Percentiles rank a stretch among this genome's conserved stretches.
Evolutionary conservation across 2,329 filamentous ascomycete genomes (phyloP).

Genomic region (Mycosphaerella sp.): DNA sequence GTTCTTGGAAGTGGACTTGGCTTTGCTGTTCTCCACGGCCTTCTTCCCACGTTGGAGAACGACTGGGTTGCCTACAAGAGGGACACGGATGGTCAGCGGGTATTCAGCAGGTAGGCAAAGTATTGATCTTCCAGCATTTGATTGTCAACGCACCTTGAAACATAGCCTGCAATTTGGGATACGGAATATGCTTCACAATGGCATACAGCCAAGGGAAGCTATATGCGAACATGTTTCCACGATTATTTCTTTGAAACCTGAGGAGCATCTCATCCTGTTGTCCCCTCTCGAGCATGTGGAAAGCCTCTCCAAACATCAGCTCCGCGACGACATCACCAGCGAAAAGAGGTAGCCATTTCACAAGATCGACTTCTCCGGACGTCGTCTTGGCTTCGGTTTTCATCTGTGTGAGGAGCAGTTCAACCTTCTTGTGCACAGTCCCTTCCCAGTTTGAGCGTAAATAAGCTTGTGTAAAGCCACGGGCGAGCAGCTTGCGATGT

Average conservation of each 20-base stretch:
- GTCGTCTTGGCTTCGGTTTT: constrained; percentile 20
- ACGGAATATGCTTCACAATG: constrained; percentile 8
- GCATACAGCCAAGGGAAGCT: constrained; percentile 9
- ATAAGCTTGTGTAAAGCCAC: constrained; percentile 31
- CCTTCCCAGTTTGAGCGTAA: constrained; percentile 33
- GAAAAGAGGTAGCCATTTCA: constrained; percentile 36
- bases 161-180: constrained; percentile 1
- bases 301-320: constrained; percentile 35
- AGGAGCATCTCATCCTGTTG: constrained; percentile 7
- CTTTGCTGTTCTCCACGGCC: constrained; percentile 10
- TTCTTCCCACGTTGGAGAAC: constrained; percentile 4
- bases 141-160: background rate
- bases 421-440: constrained; percentile 30
- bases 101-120: no score
- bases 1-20: constrained; percentile 6
- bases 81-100: no score
- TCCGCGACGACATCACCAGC: constrained; percentile 36
- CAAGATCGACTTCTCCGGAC: constrained; percentile 34
- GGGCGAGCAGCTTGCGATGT: constrained; percentile 32
- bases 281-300: constrained; percentile 34
- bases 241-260: background rate
- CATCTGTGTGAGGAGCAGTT: constrained; percentile 31
- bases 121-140: background rate
- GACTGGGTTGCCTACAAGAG: constrained; percentile 3
- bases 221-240: constrained; percentile 9